phyloP scores from a whole-genome alignment of 768 basidiomycete genomes.

The Termitomyces sp. region DNA sequence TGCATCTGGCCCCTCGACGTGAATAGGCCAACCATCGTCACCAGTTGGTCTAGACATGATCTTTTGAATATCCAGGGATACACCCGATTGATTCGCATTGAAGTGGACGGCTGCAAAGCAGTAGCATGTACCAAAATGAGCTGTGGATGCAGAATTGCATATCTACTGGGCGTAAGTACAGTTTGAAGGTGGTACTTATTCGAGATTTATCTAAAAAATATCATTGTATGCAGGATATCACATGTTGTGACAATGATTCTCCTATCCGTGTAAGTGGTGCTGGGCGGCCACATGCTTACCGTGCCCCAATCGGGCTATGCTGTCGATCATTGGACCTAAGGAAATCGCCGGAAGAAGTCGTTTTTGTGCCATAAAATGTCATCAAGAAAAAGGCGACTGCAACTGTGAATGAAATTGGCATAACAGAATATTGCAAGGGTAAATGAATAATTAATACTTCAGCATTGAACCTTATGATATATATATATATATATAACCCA shows the following conservation, averaged over 20 bases:
- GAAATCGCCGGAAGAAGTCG: neutral
- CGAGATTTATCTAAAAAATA: neutral
- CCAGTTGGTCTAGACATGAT: no score
- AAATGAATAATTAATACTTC: no score
- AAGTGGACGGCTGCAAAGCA: neutral
- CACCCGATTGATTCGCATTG: neutral
- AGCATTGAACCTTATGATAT: no score
- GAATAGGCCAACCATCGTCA: no score
- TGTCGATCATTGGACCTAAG: neutral
- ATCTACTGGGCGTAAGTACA: neutral
- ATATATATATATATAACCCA: conserved; percentile 1
- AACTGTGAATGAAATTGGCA: neutral
- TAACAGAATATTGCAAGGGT: neutral
- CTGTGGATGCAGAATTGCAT: no score
- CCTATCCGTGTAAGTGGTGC: neutral
- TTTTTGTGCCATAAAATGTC: no score
- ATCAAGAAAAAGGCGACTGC: no score
- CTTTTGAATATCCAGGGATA: neutral
- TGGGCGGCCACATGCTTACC: neutral
- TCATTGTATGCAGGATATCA: neutral
- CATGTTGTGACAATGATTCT: neutral
- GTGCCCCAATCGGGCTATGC: no score
- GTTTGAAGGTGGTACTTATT: neutral
- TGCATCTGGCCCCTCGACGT: neutral
- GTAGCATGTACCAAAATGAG: neutral